Evolutionary conservation across 768 basidiomycete genomes (phyloP), one percentile per base, ranked within the genome.

Genomic region (Rhodosporidiobolus odoratus): DNA sequence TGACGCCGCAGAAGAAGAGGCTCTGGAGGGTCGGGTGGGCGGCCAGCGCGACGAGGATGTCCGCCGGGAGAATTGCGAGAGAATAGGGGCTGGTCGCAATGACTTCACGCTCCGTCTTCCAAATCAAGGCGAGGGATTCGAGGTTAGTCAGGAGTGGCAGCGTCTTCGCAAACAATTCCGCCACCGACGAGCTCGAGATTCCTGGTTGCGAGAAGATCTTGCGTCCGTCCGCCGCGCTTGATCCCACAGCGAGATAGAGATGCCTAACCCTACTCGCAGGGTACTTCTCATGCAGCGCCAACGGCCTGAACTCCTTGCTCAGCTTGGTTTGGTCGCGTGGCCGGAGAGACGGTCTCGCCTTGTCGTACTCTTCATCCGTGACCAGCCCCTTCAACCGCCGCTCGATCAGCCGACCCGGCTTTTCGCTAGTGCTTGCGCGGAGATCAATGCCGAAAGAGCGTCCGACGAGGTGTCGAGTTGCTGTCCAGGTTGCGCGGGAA

Each of bases 1-100:
- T 45, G 30, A 59, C 30, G 17, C 66, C 66, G 66, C 58, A 59
- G 17, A 67, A 50, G 66, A 60, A 67, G 25, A 61, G 58, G 38
- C 54, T 52, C 32, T 40, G 50, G 41, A 67, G 58, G 0, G 50
- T 17, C 9, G 58, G 32, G 41, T 30, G 50, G 16, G 32, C 13
- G 1, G 58, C n/a, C 52, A 67, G 34, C 6, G 58, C 48, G 50
- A 41, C 0, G 52, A 61, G 41, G 25, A 59, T 25, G 25, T 54
- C 41, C 38, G n/a, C 52, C 0, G 50, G 58, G 58, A 67, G 30
- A 27, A 3, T 4, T 10, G 3, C 50, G 58, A 67, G 13, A 9
- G 15, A 16, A 40, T 59, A 60, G 9, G 50, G 50, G 32, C 23
- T 17, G 2, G 32, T 30, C 0, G 15, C 3, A 19, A 54, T 34